A percentile compares a stretch with the other conserved stretches of the same genome.
Evolutionary conservation across 345 rosid species (phyloP).

Genomic region (Melaleuca alternifolia): DNA sequence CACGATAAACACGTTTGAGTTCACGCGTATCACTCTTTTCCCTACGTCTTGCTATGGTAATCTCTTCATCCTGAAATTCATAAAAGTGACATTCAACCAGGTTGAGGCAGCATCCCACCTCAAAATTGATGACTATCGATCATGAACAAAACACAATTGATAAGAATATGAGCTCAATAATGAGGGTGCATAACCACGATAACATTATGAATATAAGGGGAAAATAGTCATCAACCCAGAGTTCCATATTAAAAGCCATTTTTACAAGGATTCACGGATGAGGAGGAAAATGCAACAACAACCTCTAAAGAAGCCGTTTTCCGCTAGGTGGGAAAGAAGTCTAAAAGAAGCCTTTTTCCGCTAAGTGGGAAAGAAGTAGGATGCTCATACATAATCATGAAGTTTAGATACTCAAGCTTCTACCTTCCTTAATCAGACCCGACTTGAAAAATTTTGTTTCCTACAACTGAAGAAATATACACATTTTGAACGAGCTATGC

Average conservation of each 20-base stretch:
- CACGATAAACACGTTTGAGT: constrained; percentile 65
- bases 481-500: neutral
- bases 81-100: neutral
- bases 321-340: neutral
- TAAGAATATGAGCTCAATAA: neutral
- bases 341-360: neutral
- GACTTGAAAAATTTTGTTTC: neutral
- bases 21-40: constrained; percentile 60
- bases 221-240: neutral
- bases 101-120: neutral
- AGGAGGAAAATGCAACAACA: neutral
- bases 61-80: constrained; percentile 54
- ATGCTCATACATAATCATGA: neutral
- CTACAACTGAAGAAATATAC: neutral
- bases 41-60: constrained; percentile 29
- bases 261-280: neutral
- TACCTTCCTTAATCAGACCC: neutral
- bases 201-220: neutral
- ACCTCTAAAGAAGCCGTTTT: neutral
- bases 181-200: neutral
- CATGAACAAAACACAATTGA: neutral
- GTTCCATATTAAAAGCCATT: neutral
- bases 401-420: neutral
- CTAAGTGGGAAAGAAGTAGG: neutral
- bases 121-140: neutral